Evolutionary conservation across 495 filamentous ascomycete species (phyloP), one percentile per base, ranked within the genome.

Genomic region (Trichocladium uniseriatum): DNA sequence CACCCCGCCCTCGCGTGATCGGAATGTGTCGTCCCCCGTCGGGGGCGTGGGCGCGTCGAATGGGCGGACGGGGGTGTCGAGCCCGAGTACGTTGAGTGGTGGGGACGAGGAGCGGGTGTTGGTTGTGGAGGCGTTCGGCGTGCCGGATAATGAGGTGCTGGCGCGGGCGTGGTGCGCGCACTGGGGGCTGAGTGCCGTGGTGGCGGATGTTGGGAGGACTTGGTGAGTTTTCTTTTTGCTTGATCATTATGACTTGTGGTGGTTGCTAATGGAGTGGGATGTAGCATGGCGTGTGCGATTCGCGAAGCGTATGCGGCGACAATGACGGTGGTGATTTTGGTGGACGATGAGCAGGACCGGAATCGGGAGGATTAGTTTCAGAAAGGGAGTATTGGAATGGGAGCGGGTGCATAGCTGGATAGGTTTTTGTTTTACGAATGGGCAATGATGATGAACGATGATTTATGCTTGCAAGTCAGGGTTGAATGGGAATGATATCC

Each of bases 111-210:
- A 83, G 51, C 70, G 70, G 53, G 81, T 87, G 10, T 67, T 87
- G 32, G 81, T 81, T 29, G 71, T 87, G 15, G 79, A 86, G 64
- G 81, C 82, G 22, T 80, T 82, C 54, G 83, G 83, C 9, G 81
- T 80, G 22, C 64, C 62, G 39, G 83, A 87, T 60, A 86, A 86
- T 50, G 83, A 85, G 62, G 83, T 87, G 13, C 72, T 87, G 56
- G 81, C 81, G 1, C 66, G 83, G 42, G 83, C 83, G 37, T 86
- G 83, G 83, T 86, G 81, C 55, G 69, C 78, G 52, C 80, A 82
- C 51, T 82, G 80, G 76, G 83, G 83, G 18, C 61, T 84, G 45
- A 77, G 72, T 38, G 82, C 82, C 0, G 62, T 87, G 16, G 76
- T 84, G 28, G 81, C 81, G 19, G 79, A 86, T 64, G 56, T 83